Base-by-base conservation (phyloP, 1,139 yeast genomes). In the Yamadazyma atlantica region DNA sequence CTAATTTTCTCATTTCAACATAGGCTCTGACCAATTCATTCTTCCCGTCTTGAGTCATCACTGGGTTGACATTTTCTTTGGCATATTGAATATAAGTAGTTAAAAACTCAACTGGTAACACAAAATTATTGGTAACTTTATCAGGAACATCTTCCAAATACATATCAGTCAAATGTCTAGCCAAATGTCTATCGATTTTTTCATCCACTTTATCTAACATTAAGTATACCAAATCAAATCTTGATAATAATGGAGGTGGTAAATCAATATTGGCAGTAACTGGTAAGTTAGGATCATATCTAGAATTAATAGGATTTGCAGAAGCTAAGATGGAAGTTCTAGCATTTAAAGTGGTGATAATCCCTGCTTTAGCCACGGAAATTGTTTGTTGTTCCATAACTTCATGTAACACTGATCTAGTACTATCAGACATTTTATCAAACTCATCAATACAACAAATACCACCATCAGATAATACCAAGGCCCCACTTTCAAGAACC, bases 351-450 rank as follows among this genome's bases (percentile, higher is more conserved):
- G 98, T 92, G 11, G 98, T 92, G 55, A 90, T 92, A 55, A 92
- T 92, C 41, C 98, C 98, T 0, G 98, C 98, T 57, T 92, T 92
- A 30, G 98, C 98, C 53, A 92, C 88, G 10, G 97, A 89, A 32
- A 92, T 92, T 0, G 98, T 92, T 62, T 92, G 98, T 61, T 92
- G 98, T 69, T 92, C 98, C 98, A 92, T 92, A 16, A 94, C 98
- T 73, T 92, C 98, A 61, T 92, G 99, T 42, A 92, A 69, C 12
- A 92, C 97, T 2, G 97, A 88, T 54, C 98, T 73, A 0, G 98
- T 92, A 2, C 95, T 68, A 52, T 92, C 98, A 43, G 84, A 78
- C 99, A 92, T 92, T 62, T 92, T 92, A 65, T 92, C 99, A 57
- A 92, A 92, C 67, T 92, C 99, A 69, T 92, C 99, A 59, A 92